Evolutionary conservation across 1,139 yeast genomes (phyloP).

Genomic region (Scheffersomyces stambukii): DNA sequence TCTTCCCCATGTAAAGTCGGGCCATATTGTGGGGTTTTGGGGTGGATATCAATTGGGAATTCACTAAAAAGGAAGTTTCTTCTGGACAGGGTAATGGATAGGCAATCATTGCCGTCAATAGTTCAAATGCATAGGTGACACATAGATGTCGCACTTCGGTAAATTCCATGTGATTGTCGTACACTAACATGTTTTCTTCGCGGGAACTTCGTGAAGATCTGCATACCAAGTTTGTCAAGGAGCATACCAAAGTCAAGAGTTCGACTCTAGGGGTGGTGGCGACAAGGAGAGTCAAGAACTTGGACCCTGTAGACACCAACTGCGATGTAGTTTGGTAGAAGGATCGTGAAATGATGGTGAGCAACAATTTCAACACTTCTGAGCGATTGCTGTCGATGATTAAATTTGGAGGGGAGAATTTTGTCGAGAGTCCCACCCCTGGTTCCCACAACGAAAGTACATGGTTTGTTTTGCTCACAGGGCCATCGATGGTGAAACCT

Average conservation of each 20-base stretch:
- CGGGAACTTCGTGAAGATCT: slow-evolving; percentile 26
- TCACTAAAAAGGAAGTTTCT: slow-evolving; percentile 39
- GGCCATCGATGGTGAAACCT: slow-evolving; percentile 51
- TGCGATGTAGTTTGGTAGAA: slow-evolving; percentile 49
- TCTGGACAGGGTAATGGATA: slow-evolving; percentile 52
- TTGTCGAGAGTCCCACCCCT: slow-evolving; percentile 55
- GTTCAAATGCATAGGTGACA: slow-evolving; percentile 57
- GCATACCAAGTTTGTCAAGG: slow-evolving; percentile 60
- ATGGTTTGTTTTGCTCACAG: slow-evolving; percentile 8
- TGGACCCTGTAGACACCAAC: slow-evolving; percentile 49
- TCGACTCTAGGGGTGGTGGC: slow-evolving; percentile 47
- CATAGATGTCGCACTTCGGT: slow-evolving; percentile 50
- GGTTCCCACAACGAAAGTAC: slow-evolving; percentile 59
- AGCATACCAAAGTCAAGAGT: slow-evolving; percentile 56
- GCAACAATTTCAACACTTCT: slow-evolving; percentile 59
- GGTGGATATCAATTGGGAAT: slow-evolving; percentile 15
- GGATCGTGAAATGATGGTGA: slow-evolving; percentile 59
- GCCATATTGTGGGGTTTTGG: slow-evolving; percentile 43
- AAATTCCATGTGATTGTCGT: slow-evolving; percentile 20
- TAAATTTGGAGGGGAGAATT: slow-evolving; percentile 42
- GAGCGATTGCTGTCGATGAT: slow-evolving; percentile 61
- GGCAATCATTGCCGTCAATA: slow-evolving; percentile 56
- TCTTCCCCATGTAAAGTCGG: slow-evolving; percentile 47
- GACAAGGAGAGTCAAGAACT: slow-evolving; percentile 57
- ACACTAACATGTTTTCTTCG: slow-evolving; percentile 34